Evolutionary conservation across 768 basidiomycete genomes (phyloP).

Genomic region (Tricholoma matsutake): DNA sequence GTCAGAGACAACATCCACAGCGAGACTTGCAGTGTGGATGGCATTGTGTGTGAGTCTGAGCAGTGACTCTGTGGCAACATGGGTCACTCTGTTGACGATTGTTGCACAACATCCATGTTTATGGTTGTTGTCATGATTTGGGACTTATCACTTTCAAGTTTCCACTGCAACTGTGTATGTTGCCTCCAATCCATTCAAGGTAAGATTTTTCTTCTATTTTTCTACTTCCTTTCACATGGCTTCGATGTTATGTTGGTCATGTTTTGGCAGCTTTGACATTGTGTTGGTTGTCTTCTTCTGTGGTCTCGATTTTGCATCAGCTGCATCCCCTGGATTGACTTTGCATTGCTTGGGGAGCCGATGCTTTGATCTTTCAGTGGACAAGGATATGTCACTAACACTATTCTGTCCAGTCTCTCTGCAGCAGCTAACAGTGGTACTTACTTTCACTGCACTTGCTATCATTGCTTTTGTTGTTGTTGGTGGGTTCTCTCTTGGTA

Average conservation of each 20-base stretch:
- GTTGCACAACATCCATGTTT: too few species aligned
- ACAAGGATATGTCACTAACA: background rate
- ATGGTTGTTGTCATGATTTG: too few species aligned
- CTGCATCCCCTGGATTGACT: background rate
- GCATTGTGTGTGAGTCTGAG: too few species aligned
- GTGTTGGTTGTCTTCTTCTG: too few species aligned
- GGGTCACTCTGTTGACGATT: too few species aligned
- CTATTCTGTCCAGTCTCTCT: background rate
- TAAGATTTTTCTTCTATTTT: background rate
- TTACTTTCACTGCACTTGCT: background rate
- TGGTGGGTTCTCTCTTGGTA: background rate
- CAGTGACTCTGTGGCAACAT: too few species aligned
- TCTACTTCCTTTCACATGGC: background rate
- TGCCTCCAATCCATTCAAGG: background rate
- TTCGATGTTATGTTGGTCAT: background rate
- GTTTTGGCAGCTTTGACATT: too few species aligned
- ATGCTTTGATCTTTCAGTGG: background rate
- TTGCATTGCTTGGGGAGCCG: background rate
- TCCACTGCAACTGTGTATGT: too few species aligned
- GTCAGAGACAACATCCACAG: too few species aligned
- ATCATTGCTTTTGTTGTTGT: background rate
- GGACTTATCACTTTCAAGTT: too few species aligned
- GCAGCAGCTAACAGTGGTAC: background rate
- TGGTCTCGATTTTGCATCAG: background rate
- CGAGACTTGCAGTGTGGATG: too few species aligned